These are phyloP conservation scores for Diaporthe aspalathi DNA, from an alignment of 2,329 filamentous ascomycete species.

Conservation along the genomic window DNA sequence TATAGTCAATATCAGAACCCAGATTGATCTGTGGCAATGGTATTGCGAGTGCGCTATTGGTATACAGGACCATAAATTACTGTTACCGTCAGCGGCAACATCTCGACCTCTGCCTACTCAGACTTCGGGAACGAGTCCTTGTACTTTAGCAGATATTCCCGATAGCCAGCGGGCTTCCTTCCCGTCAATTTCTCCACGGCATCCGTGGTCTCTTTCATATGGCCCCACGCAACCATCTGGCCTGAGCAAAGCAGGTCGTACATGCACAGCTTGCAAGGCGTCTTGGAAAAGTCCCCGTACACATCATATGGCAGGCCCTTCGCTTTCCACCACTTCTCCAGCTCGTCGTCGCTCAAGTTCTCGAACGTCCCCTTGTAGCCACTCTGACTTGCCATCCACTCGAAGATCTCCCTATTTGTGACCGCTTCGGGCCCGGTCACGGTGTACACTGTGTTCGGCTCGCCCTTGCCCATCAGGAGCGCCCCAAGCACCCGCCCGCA, in stretches of 20 bases:
- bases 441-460: slow-evolving; percentile 37
- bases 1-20: no score
- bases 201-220: slow-evolving; percentile 34
- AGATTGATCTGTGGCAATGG: no score
- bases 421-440: slow-evolving; percentile 41
- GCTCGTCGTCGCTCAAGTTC: slow-evolving; percentile 40
- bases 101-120: neutral
- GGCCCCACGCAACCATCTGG: slow-evolving; percentile 35
- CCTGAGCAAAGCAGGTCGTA: slow-evolving; percentile 41
- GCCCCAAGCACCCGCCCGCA: slow-evolving; percentile 41
- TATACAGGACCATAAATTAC: no score
- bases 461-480: slow-evolving; percentile 40
- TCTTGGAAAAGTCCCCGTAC: slow-evolving; percentile 38
- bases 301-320: slow-evolving; percentile 39
- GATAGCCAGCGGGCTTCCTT: slow-evolving; percentile 30
- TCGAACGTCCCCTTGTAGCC: slow-evolving; percentile 41
- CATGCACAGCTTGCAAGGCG: slow-evolving; percentile 41
- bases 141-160: slow-evolving; percentile 37
- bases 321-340: slow-evolving; percentile 37
- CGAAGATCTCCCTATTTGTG: slow-evolving; percentile 40
- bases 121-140: slow-evolving; percentile 35
- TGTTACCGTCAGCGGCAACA: neutral
- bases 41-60: no score
- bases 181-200: slow-evolving; percentile 38
- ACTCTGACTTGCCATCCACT: slow-evolving; percentile 40